These are phyloP conservation scores for Rhazya stricta DNA, from an alignment of 257 asterid species.

Conservation along the genomic window DNA sequence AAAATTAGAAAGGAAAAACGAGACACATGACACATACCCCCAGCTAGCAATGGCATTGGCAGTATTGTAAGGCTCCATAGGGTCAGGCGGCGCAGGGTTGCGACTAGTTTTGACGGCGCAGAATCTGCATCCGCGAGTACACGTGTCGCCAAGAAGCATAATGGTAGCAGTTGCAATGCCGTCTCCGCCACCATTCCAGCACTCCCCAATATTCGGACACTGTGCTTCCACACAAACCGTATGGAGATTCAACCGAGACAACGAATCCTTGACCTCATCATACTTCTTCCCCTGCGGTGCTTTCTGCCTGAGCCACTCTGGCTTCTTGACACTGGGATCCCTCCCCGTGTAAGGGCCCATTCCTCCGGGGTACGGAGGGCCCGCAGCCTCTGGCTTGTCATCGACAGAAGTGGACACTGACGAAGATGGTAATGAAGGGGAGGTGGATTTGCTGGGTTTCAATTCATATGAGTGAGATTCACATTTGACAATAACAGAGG, in stretches of 20 bases:
- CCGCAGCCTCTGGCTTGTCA: not conserved
- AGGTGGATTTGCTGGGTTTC: not conserved
- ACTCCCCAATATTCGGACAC: conserved; percentile 96
- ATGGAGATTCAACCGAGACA: conserved; percentile 70
- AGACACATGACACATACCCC: conserved; percentile 49
- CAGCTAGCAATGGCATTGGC: conserved; percentile 92
- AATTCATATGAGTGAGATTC: conserved; percentile 13
- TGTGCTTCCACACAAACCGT: conserved; percentile 98
- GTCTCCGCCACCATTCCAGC: conserved; percentile 99
- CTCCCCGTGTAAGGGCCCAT: conserved; percentile 75
- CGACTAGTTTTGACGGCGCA: conserved; percentile 95
- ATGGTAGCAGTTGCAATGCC: conserved; percentile 96
- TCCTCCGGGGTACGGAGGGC: conserved; percentile 41
- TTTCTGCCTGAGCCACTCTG: conserved; percentile 88
- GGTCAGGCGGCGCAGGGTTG: conserved; percentile 94
- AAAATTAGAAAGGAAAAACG: not conserved
- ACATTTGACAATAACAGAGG: conserved; percentile 3
- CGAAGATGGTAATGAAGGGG: not conserved
- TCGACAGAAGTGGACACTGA: not conserved
- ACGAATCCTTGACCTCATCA: conserved; percentile 75
- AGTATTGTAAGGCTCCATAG: conserved; percentile 88
- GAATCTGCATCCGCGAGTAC: conserved; percentile 93
- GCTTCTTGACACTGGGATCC: conserved; percentile 77
- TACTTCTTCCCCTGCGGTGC: conserved; percentile 96
- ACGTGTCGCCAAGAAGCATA: conserved; percentile 93